phyloP scores from a whole-genome alignment of 2,329 filamentous ascomycete species.

The Cordyceps cateniannulata region DNA sequence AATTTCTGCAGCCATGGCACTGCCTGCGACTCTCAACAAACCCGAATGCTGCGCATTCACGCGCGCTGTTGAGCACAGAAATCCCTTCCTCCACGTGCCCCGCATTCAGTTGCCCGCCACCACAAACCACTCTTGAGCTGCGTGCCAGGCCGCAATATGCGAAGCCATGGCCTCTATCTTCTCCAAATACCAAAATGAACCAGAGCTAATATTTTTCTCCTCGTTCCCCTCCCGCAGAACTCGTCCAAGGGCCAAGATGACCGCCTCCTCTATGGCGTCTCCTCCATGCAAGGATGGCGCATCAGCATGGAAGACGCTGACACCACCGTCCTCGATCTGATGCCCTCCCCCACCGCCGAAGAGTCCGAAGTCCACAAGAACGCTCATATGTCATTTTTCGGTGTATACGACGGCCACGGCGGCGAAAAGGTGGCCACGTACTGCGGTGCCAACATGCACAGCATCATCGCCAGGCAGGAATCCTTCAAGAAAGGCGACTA shows the following conservation, averaged over 20 bases:
- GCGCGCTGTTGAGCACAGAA: conserved; percentile 4
- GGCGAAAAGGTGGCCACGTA: conserved; percentile 95
- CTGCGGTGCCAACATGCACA: conserved; percentile 84
- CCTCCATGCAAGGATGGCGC: conserved; percentile 99
- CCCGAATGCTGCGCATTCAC: background rate
- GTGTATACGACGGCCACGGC: conserved; percentile 95
- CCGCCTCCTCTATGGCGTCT: conserved; percentile 85
- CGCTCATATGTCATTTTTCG: conserved; percentile 86
- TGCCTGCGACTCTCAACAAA: background rate
- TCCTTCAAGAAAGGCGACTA: conserved; percentile 87
- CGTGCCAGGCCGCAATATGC: background rate
- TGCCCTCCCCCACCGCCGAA: conserved; percentile 47
- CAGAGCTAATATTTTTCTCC: background rate
- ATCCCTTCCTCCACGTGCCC: conserved; percentile 14
- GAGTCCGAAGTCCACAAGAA: conserved; percentile 55
- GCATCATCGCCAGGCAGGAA: conserved; percentile 92
- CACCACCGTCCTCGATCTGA: conserved; percentile 80
- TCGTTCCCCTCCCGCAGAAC: conserved; percentile 46
- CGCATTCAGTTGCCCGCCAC: conserved; percentile 8
- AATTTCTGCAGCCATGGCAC: background rate
- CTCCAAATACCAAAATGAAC: background rate
- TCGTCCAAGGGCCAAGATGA: conserved; percentile 91
- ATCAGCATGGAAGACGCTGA: conserved; percentile 99
- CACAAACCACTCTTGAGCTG: background rate
- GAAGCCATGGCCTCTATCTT: background rate